Base-by-base conservation (phyloP, 805 yeast species). In the Pichia nanzhaoensis region DNA sequence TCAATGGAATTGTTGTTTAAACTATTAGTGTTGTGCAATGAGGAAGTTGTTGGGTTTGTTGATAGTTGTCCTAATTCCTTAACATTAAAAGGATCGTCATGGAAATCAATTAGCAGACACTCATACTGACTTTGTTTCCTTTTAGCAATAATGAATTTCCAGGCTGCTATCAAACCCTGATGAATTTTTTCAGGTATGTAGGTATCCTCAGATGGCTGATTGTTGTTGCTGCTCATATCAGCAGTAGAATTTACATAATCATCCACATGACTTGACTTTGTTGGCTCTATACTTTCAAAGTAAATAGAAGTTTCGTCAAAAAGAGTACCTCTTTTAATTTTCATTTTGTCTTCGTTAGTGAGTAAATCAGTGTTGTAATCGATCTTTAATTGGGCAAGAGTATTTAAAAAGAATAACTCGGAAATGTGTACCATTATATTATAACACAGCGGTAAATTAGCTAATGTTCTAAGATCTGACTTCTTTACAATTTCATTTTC, bases 61-160 rank as follows among this genome's bases (percentile, higher is more conserved):
- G 28, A 14, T 12, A 17, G 17, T 37, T 20, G 22, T 24, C 30
- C 34, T 13, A 17, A 24, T 18, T 18, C 21, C 10, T 39, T 39
- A 7, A 14, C 9, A 27, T 30, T 14, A 13, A 48, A 51, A 41
- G 52, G 47, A 39, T 48, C 55, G 28, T 33, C 48, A 34, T 67
- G 65, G 28, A 56, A 61, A 45, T 73, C 66, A 16, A 71, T 63
- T 45, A 73, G 52, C 14, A 64, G 52, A 35, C 80, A 53, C 48
- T 77, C 79, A 51, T 73, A 75, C 51, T 73, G 77, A 39, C 78
- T 71, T 53, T 74, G 77, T 44, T 67, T 65, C 49, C 73, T 69
- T 51, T 75, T 73, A 19, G 57, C 57, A 3, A 77, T 51, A 3
- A 77, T 50, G 20, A 75, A 64, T 4, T 67, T 60, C 82, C 82